phyloP scores from a whole-genome alignment of 2,329 filamentous ascomycete species.

The Ascochyta pisi region DNA sequence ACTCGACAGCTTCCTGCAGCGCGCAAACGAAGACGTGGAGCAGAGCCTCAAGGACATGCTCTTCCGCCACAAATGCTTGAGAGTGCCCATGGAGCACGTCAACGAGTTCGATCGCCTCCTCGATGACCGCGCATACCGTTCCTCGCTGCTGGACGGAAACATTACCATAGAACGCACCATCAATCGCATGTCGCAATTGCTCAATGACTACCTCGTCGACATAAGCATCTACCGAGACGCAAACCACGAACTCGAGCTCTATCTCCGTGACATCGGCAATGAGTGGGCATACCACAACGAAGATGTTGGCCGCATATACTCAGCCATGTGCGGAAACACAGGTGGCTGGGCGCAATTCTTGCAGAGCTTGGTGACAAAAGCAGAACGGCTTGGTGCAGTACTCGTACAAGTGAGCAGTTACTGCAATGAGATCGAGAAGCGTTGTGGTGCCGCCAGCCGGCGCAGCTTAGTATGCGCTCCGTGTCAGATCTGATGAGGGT shows the following conservation, averaged over 20 bases:
- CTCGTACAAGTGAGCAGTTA: slow-evolving; percentile 77
- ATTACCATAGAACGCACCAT: slow-evolving; percentile 91
- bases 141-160: slow-evolving; percentile 84
- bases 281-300: slow-evolving; percentile 64
- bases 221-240: slow-evolving; percentile 78
- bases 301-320: slow-evolving; percentile 75
- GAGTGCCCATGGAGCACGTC: slow-evolving; percentile 82
- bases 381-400: slow-evolving; percentile 71
- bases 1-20: slow-evolving; percentile 87
- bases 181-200: slow-evolving; percentile 74
- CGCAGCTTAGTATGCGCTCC: slow-evolving; percentile 69
- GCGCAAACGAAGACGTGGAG: slow-evolving; percentile 83
- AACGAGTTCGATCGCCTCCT: slow-evolving; percentile 86
- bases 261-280: slow-evolving; percentile 71
- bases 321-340: slow-evolving; percentile 90
- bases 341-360: slow-evolving; percentile 89
- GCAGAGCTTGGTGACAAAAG: slow-evolving; percentile 75
- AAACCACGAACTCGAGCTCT: slow-evolving; percentile 77
- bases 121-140: slow-evolving; percentile 80
- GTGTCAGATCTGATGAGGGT: background rate
- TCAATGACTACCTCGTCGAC: slow-evolving; percentile 81
- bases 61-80: slow-evolving; percentile 75
- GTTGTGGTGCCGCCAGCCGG: slow-evolving; percentile 82
- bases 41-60: slow-evolving; percentile 77
- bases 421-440: slow-evolving; percentile 83